Conservation (phyloP, 768 basidiomycete species). For the Amanita jacksonii region DNA sequence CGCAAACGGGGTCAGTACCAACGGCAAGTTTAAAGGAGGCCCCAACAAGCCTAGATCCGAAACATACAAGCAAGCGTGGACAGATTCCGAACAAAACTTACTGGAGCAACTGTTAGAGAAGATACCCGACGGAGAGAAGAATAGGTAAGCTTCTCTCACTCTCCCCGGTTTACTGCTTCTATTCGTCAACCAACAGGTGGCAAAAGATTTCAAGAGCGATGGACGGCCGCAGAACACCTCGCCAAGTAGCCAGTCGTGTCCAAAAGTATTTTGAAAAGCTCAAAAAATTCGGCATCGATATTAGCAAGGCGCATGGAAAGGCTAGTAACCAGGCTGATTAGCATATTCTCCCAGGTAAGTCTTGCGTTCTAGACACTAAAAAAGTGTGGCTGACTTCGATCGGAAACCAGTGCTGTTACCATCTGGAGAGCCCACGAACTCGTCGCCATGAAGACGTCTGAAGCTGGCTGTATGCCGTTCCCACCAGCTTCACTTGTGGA, state of each 20-base stretch:
- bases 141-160: constrained; percentile 43
- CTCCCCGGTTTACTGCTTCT: no score
- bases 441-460: no score
- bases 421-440: no score
- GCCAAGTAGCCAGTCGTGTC: constrained; percentile 83
- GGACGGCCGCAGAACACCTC: constrained; percentile 64
- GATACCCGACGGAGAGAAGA: constrained; percentile 69
- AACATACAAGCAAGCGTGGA: constrained; percentile 82
- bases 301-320: constrained; percentile 3
- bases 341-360: no score
- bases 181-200: no score
- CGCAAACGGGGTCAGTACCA: constrained; percentile 1
- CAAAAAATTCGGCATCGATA: constrained; percentile 56
- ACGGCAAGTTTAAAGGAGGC: constrained; percentile 3
- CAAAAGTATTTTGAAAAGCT: constrained; percentile 86
- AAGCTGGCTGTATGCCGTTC: no score
- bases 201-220: constrained; percentile 76
- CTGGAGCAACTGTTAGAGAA: constrained; percentile 66
- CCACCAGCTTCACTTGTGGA: no score
- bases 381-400: no score
- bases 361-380: no score
- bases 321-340: no score
- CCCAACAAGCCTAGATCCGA: constrained; percentile 46
- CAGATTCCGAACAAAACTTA: constrained; percentile 63
- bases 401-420: no score